Conservation (phyloP, 2,329 filamentous ascomycete species). For the Akanthomyces muscarius region DNA sequence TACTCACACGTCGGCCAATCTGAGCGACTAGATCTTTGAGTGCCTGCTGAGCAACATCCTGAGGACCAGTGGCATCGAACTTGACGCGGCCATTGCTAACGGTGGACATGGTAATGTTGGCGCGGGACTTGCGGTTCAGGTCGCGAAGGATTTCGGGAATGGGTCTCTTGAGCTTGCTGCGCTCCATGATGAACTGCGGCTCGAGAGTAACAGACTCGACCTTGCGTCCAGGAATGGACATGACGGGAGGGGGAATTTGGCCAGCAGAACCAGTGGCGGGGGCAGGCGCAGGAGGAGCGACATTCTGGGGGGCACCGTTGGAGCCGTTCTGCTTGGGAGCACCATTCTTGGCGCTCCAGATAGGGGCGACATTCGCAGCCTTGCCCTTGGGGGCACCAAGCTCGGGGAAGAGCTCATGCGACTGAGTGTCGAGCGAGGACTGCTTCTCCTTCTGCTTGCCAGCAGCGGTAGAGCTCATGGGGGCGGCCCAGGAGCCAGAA, state of each 20-base stretch:
- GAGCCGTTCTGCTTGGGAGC: constrained; percentile 53
- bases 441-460: constrained; percentile 63
- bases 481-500: constrained; percentile 44
- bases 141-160: constrained; percentile 82
- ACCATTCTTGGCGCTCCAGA: constrained; percentile 72
- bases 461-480: constrained; percentile 59
- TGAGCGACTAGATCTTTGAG: constrained; percentile 85
- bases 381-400: constrained; percentile 70
- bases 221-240: constrained; percentile 79
- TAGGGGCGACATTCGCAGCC: constrained; percentile 61
- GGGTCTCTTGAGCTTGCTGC: constrained; percentile 76
- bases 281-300: constrained; percentile 58
- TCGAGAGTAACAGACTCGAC: constrained; percentile 72
- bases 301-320: constrained; percentile 51
- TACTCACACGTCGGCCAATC: constrained; percentile 59
- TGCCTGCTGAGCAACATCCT: constrained; percentile 79
- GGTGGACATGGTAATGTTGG: constrained; percentile 72
- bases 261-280: constrained; percentile 39
- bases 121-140: constrained; percentile 87
- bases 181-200: constrained; percentile 71
- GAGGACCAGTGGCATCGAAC: constrained; percentile 81
- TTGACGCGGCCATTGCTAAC: constrained; percentile 69
- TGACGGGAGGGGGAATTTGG: constrained; percentile 44
- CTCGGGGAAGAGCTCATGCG: constrained; percentile 90
- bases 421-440: constrained; percentile 67